Conservation (phyloP, 2,329 filamentous ascomycete species). For the Exophiala sp. region DNA sequence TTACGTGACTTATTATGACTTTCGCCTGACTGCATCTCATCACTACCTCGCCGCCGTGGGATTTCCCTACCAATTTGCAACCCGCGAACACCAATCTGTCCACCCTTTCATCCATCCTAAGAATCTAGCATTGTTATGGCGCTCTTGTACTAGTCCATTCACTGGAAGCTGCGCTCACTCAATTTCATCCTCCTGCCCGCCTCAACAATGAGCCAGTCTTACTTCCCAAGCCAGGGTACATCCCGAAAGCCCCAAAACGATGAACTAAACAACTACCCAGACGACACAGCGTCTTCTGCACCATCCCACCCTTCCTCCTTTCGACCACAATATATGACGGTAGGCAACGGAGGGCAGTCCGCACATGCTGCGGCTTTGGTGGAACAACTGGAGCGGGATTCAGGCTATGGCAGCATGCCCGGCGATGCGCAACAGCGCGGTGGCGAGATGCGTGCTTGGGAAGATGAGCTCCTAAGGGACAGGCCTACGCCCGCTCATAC, state of each 20-base stretch:
- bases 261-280: constrained; percentile 4
- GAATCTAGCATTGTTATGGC: background rate
- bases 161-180: background rate
- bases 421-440: constrained; percentile 53
- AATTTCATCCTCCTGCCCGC: background rate
- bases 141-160: background rate
- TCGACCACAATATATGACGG: constrained; percentile 72
- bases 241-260: constrained; percentile 10
- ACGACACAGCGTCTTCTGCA: constrained; percentile 15
- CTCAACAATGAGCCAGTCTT: constrained; percentile 19
- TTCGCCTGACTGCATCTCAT: background rate
- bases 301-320: constrained; percentile 12
- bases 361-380: constrained; percentile 76
- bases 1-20: constrained; percentile 1
- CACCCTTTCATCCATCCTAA: background rate
- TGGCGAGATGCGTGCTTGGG: constrained; percentile 45
- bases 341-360: constrained; percentile 74
- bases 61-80: background rate
- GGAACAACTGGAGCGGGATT: constrained; percentile 76
- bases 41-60: background rate
- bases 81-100: background rate
- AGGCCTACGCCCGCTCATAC: constrained; percentile 53
- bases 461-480: constrained; percentile 52
- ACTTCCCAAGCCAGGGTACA: constrained; percentile 10
- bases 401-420: constrained; percentile 78